phyloP scores from a whole-genome alignment of 2,329 filamentous ascomycete species.

The Colletotrichum nymphaeae region DNA sequence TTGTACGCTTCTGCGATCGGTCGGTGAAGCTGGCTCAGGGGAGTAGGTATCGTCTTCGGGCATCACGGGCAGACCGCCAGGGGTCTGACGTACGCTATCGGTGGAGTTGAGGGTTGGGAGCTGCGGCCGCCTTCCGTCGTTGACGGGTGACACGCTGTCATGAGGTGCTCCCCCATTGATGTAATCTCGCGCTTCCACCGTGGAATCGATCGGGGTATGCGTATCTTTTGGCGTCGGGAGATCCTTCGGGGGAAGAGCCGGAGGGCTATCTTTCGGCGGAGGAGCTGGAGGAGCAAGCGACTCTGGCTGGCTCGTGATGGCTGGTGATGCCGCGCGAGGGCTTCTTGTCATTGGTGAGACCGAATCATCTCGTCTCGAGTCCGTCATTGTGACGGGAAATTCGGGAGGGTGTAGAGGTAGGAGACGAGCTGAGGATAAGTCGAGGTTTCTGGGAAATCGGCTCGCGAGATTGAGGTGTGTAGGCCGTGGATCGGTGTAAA shows the following conservation, averaged over 20 bases:
- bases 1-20: conserved; percentile 75
- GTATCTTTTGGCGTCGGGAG: conserved; percentile 28
- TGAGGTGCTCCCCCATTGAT: conserved; percentile 50
- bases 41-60: conserved; percentile 36
- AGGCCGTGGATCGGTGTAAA: background rate
- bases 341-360: conserved; percentile 40
- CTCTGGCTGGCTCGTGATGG: conserved; percentile 22
- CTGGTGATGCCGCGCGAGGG: conserved; percentile 19
- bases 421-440: background rate
- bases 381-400: conserved; percentile 28
- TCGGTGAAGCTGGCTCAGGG: conserved; percentile 49
- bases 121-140: conserved; percentile 9
- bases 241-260: conserved; percentile 27
- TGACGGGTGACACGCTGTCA: conserved; percentile 42
- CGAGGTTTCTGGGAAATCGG: background rate
- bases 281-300: conserved; percentile 22
- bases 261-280: conserved; percentile 31
- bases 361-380: conserved; percentile 38
- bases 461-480: background rate
- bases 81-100: conserved; percentile 10
- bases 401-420: background rate
- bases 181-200: conserved; percentile 48
- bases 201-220: conserved; percentile 38
- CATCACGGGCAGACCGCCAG: conserved; percentile 28
- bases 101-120: conserved; percentile 35